Evolutionary conservation across 2,329 filamentous ascomycete genomes (phyloP), one percentile per base, ranked within the genome.

Genomic region (Calonectria montana): DNA sequence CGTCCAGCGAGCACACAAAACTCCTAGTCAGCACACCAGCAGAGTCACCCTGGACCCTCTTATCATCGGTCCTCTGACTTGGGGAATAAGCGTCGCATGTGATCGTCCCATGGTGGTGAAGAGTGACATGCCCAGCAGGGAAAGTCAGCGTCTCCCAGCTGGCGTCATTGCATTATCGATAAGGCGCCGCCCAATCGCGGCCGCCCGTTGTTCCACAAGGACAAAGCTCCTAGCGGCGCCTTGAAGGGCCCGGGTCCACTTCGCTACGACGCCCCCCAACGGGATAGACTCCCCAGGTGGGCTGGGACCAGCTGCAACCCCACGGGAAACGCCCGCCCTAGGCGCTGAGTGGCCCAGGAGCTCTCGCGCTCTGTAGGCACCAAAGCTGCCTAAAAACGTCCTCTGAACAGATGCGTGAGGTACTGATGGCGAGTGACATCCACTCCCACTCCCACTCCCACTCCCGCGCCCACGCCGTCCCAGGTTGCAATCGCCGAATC

Each of bases 91-190:
- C 59, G 43, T 77, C 71, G 74, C 76, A 78, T 78, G 76, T 78
- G 76, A 78, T 78, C 70, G 50, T 63, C 76, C 76, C 72, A 73
- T 71, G 67, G 67, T 67, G 47, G 71, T 70, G 57, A 77, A 73
- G 55, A 59, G 73, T 70, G 68, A 63, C 63, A 57, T 47, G 55
- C 62, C 57, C 43, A 62, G 31, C 68, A 45, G 69, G 48, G 15
- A 47, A 50, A 41, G 53, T 55, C 55, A 41, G 50, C 64, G 67
- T 35, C 31, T 35, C 67, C 61, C 76, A 68, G 67, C 74, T 78
- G 76, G 76, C 76, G 76, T 78, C 76, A 78, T 77, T 23, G 64
- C 1, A 25, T 78, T 77, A 78, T 78, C 76, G 76, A 78, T 78
- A 78, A 70, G 7, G 0, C 0, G 0, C 1, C 1, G 6, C 1